Evolutionary conservation across 2,329 filamentous ascomycete species (phyloP).

Genomic region (Fusarium staphyleae): DNA sequence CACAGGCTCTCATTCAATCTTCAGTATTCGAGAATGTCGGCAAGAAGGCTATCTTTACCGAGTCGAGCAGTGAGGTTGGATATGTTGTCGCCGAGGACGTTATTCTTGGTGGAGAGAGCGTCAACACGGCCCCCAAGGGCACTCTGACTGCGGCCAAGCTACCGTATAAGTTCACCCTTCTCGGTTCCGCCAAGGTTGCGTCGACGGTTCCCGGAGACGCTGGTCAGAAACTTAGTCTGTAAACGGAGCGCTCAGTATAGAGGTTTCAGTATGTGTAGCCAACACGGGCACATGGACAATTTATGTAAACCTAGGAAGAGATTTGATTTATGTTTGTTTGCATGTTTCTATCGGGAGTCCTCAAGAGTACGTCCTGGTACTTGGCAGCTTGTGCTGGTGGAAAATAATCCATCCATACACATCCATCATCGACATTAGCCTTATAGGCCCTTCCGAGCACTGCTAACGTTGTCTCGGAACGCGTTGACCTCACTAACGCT

Average conservation of each 20-base stretch:
- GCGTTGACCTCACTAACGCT: too few relatives aligned
- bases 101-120: constrained; percentile 19
- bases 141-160: constrained; percentile 10
- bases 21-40: constrained; percentile 36
- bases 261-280: too few relatives aligned
- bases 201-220: constrained; percentile 24
- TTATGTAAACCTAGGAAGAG: too few relatives aligned
- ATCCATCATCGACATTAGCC: too few relatives aligned
- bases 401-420: too few relatives aligned
- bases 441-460: too few relatives aligned
- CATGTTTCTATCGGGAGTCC: too few relatives aligned
- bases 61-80: constrained; percentile 24
- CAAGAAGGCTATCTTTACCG: constrained; percentile 38
- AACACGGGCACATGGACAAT: too few relatives aligned
- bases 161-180: constrained; percentile 25
- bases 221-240: constrained; percentile 27
- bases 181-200: constrained; percentile 24
- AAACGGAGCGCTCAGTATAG: background rate
- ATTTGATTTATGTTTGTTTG: too few relatives aligned
- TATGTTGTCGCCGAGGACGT: constrained; percentile 32
- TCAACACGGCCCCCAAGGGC: constrained; percentile 22
- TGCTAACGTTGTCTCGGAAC: too few relatives aligned
- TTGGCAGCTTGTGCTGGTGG: too few relatives aligned
- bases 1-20: constrained; percentile 35
- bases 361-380: too few relatives aligned